Conservation (phyloP, 2,329 filamentous ascomycete genomes). For the Botrytis fragariae region DNA sequence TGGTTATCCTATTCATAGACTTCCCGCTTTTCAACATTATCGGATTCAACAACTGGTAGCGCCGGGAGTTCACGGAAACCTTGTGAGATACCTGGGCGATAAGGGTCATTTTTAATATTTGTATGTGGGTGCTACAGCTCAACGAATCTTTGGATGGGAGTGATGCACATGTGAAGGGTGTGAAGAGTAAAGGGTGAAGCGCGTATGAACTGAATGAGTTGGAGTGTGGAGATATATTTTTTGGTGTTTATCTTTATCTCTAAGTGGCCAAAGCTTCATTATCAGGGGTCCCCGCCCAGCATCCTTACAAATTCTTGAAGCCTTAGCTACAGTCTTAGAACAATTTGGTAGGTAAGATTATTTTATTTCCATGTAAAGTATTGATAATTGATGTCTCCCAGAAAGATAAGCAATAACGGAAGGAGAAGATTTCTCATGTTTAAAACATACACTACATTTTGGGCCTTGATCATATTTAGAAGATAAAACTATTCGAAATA, state of each 20-base stretch:
- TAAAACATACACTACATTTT: neutral
- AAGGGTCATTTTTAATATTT: conserved; percentile 1
- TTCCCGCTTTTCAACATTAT: neutral
- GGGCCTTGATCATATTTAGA: neutral
- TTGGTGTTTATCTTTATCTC: conserved; percentile 11
- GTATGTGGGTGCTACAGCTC: neutral
- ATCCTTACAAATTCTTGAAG: neutral
- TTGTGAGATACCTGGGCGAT: conserved; percentile 4
- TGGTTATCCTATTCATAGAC: neutral
- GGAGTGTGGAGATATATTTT: conserved; percentile 4
- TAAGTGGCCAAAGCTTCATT: conserved; percentile 5
- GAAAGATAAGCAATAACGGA: neutral
- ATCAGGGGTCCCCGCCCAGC: neutral
- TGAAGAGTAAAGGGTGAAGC: neutral
- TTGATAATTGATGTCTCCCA: neutral
- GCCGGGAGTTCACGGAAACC: conserved; percentile 6
- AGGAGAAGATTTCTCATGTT: no score
- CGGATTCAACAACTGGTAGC: neutral
- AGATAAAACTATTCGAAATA: neutral
- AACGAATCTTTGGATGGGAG: conserved; percentile 1
- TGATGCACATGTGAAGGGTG: neutral
- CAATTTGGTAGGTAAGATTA: no score
- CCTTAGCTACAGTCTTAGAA: neutral
- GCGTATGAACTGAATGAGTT: conserved; percentile 3
- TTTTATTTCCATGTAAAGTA: neutral